These are phyloP conservation scores for Ophiosphaerella korrae DNA, from an alignment of 2,329 filamentous ascomycete genomes.

Conservation along the genomic window DNA sequence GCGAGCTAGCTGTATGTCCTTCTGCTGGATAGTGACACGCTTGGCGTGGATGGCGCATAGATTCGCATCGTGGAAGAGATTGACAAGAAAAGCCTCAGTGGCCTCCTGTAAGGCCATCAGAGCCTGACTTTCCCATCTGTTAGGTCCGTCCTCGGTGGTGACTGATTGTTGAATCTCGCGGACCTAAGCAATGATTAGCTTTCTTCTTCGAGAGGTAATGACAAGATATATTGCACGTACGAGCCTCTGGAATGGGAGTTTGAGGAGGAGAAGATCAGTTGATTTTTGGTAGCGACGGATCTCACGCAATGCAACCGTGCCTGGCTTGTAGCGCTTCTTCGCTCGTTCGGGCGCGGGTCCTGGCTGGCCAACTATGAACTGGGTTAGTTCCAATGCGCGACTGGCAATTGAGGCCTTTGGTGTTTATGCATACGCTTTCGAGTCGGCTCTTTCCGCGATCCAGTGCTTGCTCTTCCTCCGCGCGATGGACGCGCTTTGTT, in stretches of 20 bases:
- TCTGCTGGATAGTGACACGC: constrained; percentile 97
- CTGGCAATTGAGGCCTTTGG: background rate
- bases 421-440: constrained; percentile 27
- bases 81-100: constrained; percentile 97
- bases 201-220: constrained; percentile 50
- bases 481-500: constrained; percentile 43
- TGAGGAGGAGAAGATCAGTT: constrained; percentile 93
- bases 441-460: constrained; percentile 25
- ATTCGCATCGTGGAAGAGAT: constrained; percentile 98
- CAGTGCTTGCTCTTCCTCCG: constrained; percentile 27
- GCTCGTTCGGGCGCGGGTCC: constrained; percentile 40
- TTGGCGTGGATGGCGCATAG: constrained; percentile 98
- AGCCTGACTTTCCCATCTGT: constrained; percentile 88
- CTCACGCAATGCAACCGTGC: constrained; percentile 96
- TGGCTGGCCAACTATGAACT: constrained; percentile 32
- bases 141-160: constrained; percentile 73
- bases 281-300: constrained; percentile 98
- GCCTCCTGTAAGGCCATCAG: constrained; percentile 98
- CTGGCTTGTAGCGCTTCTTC: constrained; percentile 55
- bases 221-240: constrained; percentile 47
- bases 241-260: constrained; percentile 96
- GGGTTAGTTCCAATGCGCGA: constrained; percentile 8
- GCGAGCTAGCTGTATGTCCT: constrained; percentile 96
- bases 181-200: constrained; percentile 64
- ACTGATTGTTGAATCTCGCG: constrained; percentile 69